Evolutionary conservation across 257 asterid species (phyloP).

Genomic region (Nicotiana knightiana): DNA sequence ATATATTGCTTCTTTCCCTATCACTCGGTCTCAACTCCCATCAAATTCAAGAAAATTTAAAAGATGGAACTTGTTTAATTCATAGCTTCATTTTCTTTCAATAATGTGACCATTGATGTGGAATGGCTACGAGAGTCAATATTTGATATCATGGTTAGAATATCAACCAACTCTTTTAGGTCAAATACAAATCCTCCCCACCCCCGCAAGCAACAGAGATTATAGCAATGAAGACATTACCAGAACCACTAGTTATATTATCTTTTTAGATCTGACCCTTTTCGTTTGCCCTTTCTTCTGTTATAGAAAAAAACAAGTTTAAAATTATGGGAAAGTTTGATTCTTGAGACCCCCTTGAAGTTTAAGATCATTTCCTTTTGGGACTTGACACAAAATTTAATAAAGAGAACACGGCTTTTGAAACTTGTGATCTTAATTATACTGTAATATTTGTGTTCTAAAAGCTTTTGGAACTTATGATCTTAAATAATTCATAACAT

Average conservation of each 20-base stretch:
- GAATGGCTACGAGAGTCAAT: background rate
- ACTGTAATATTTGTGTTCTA: no score
- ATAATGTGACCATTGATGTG: background rate
- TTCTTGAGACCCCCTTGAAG: background rate
- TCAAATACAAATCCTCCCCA: background rate
- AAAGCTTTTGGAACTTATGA: no score
- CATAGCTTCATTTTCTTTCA: background rate
- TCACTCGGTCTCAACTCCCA: conserved; percentile 11
- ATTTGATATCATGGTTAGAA: background rate
- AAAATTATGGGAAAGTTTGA: background rate
- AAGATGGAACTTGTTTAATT: background rate
- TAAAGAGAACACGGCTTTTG: no score
- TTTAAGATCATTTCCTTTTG: background rate
- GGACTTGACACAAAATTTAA: no score
- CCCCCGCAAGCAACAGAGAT: background rate
- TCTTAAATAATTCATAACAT: no score
- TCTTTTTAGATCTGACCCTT: background rate
- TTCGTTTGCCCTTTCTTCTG: background rate
- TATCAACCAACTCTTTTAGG: background rate
- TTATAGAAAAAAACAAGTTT: background rate
- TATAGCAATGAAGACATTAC: background rate
- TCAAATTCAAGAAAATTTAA: background rate
- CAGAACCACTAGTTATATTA: background rate
- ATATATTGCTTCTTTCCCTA: conserved; percentile 1
- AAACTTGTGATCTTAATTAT: no score